phyloP scores from a whole-genome alignment of 495 filamentous ascomycete species.

The Tuber indicum region DNA sequence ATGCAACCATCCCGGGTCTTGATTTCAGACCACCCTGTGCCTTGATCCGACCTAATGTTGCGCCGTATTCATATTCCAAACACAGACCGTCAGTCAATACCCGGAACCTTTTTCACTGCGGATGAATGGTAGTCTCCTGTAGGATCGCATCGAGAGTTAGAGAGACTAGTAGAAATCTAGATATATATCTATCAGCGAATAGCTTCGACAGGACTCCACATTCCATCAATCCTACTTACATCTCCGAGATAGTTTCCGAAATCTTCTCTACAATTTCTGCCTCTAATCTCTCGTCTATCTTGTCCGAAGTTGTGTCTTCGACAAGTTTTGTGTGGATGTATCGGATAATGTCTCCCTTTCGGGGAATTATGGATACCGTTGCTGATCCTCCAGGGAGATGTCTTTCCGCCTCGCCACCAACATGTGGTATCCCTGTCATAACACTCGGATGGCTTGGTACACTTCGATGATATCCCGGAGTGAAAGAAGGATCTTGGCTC shows the following conservation, averaged over 20 bases:
- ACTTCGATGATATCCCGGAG: not conserved
- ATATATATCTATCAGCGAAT: not conserved
- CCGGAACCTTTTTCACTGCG: too few relatives aligned
- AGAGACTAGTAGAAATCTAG: too few relatives aligned
- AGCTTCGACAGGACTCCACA: not conserved
- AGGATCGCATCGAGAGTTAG: too few relatives aligned
- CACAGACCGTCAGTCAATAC: too few relatives aligned
- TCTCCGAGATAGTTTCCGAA: not conserved
- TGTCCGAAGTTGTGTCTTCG: not conserved
- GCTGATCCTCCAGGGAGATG: not conserved
- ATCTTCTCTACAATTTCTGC: not conserved
- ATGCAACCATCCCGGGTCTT: too few relatives aligned
- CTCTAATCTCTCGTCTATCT: not conserved
- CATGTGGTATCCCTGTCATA: not conserved
- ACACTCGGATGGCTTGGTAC: not conserved
- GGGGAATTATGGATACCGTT: not conserved
- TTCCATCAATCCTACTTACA: not conserved
- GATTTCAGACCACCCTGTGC: too few relatives aligned
- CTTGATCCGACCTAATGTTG: too few relatives aligned
- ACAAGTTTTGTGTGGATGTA: not conserved
- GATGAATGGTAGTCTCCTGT: too few relatives aligned
- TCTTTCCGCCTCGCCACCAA: not conserved
- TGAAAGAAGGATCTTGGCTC: not conserved
- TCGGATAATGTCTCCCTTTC: not conserved
- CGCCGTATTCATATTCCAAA: too few relatives aligned